Percentiles rank a stretch among this genome's conserved stretches.
phyloP scores from a whole-genome alignment of 768 basidiomycete species.

The Pilatotrama ljubarskyi region DNA sequence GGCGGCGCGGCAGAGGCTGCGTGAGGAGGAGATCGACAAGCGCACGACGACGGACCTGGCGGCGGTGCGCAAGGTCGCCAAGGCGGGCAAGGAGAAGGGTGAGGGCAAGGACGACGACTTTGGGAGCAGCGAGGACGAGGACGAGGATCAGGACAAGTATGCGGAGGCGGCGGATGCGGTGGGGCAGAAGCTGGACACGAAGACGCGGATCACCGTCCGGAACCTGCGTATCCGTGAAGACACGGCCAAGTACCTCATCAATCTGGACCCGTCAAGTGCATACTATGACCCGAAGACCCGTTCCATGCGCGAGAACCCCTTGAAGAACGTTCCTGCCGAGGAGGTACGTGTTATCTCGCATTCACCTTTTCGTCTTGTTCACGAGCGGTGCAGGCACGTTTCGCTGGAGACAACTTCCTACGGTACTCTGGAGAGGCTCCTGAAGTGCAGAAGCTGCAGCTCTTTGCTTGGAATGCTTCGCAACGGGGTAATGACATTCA shows the following conservation, averaged over 20 bases:
- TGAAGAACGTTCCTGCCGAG: slow-evolving; percentile 74
- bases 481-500: slow-evolving; percentile 94
- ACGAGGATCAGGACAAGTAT: slow-evolving; percentile 96
- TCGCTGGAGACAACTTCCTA: slow-evolving; percentile 96
- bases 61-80: slow-evolving; percentile 92
- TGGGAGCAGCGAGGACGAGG: slow-evolving; percentile 94
- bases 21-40: slow-evolving; percentile 98
- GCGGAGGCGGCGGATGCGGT: slow-evolving; percentile 98
- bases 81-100: slow-evolving; percentile 75
- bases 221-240: slow-evolving; percentile 99
- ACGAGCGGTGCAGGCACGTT: slow-evolving; percentile 58
- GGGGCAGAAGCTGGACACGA: slow-evolving; percentile 96
- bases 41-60: slow-evolving; percentile 91
- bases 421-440: slow-evolving; percentile 91
- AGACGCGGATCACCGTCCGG: slow-evolving; percentile 96
- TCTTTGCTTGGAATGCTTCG: slow-evolving; percentile 97
- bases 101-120: slow-evolving; percentile 85
- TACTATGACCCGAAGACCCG: slow-evolving; percentile 99
- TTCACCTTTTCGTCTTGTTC: slow-evolving; percentile 1
- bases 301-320: slow-evolving; percentile 97
- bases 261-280: slow-evolving; percentile 91
- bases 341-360: slow-evolving; percentile 60
- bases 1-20: slow-evolving; percentile 81
- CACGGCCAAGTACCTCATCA: slow-evolving; percentile 98
- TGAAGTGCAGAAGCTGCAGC: slow-evolving; percentile 87